phyloP scores from a whole-genome alignment of 2,329 filamentous ascomycete genomes.

The Ophiostoma montium region DNA sequence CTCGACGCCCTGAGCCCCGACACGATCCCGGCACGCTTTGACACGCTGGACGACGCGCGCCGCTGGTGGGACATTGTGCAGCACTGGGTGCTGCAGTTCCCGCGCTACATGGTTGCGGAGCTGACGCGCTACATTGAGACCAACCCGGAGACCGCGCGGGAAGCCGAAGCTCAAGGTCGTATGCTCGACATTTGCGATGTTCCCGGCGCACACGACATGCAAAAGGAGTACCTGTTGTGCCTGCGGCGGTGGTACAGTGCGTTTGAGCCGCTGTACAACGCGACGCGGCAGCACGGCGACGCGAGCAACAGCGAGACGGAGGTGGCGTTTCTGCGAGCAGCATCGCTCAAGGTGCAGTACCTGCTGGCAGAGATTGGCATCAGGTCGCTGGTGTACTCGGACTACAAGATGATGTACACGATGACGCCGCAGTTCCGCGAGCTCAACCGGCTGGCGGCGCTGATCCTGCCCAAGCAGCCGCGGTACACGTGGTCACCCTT shows the following conservation, averaged over 20 bases:
- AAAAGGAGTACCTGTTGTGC: conserved; percentile 22
- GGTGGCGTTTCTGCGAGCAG: conserved; percentile 21
- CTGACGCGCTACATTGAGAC: conserved; percentile 9
- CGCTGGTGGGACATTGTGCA: conserved; percentile 19
- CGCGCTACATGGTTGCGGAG: conserved; percentile 12
- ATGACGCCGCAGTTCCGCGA: conserved; percentile 30
- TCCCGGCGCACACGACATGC: conserved; percentile 9
- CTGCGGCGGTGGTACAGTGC: conserved; percentile 26
- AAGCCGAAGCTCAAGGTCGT: neutral
- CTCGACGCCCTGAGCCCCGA: conserved; percentile 9
- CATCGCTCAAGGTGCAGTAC: conserved; percentile 29
- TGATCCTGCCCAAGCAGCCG: conserved; percentile 20
- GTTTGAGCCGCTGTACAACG: conserved; percentile 23
- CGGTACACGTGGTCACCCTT: conserved; percentile 1
- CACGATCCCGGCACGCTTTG: conserved; percentile 15
- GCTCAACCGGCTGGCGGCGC: conserved; percentile 25
- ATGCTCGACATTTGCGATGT: conserved; percentile 12
- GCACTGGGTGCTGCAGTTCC: conserved; percentile 17
- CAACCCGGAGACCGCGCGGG: conserved; percentile 2
- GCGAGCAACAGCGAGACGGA: neutral
- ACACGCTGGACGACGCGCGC: conserved; percentile 16
- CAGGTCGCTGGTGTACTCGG: conserved; percentile 24
- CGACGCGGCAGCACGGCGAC: conserved; percentile 11
- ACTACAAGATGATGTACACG: conserved; percentile 21
- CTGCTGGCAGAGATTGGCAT: conserved; percentile 27